Evolutionary conservation across 2,329 filamentous ascomycete species (phyloP).

Genomic region (Colletotrichum sansevieriae): DNA sequence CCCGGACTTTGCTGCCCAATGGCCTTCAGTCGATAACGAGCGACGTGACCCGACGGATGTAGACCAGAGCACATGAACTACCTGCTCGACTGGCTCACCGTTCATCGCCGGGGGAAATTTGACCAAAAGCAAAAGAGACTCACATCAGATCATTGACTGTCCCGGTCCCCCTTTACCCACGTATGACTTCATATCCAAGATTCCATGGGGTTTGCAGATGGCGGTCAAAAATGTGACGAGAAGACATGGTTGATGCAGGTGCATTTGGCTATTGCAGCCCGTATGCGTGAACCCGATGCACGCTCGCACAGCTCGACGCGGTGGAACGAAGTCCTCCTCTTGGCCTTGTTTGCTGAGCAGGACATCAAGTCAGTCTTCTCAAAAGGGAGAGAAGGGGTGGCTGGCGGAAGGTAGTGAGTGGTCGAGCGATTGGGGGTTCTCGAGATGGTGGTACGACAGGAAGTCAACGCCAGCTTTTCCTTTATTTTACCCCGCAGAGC

Average conservation of each 20-base stretch:
- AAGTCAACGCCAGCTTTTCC: conserved; percentile 19
- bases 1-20: conserved; percentile 39
- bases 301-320: conserved; percentile 34
- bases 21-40: conserved; percentile 21
- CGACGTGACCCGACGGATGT: conserved; percentile 29
- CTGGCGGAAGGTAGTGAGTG: conserved; percentile 19
- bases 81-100: conserved; percentile 32
- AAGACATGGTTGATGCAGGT: conserved; percentile 41
- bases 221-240: conserved; percentile 42
- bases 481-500: conserved; percentile 28
- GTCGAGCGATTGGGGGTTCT: conserved; percentile 19
- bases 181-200: conserved; percentile 35
- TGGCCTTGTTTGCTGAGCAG: conserved; percentile 37
- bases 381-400: conserved; percentile 13
- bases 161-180: conserved; percentile 23
- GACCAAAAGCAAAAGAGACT: conserved; percentile 12
- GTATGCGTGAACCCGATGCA: conserved; percentile 37
- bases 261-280: conserved; percentile 33
- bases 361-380: conserved; percentile 19
- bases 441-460: conserved; percentile 32
- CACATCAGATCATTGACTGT: conserved; percentile 1
- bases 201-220: conserved; percentile 27
- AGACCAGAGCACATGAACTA: conserved; percentile 39
- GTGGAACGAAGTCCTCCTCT: conserved; percentile 26
- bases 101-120: conserved; percentile 19